phyloP scores from a whole-genome alignment of 805 yeast genomes.

The Hyphopichia homilentoma region DNA sequence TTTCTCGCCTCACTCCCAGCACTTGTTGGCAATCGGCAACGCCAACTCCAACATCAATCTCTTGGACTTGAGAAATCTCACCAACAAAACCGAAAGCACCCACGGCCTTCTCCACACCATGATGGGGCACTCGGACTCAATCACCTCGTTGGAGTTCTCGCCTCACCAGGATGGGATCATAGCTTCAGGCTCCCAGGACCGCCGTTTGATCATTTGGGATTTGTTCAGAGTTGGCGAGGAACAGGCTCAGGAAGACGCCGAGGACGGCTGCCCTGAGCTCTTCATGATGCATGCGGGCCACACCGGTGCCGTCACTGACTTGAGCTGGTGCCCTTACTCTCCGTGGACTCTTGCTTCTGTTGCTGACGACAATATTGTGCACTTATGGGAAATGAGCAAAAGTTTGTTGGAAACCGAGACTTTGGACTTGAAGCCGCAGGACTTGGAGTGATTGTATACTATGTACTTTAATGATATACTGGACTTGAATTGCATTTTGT shows the following conservation, averaged over 20 bases:
- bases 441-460: slow-evolving; percentile 18
- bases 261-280: slow-evolving; percentile 86
- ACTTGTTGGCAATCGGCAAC: slow-evolving; percentile 67
- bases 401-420: slow-evolving; percentile 20
- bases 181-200: slow-evolving; percentile 74
- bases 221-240: slow-evolving; percentile 76
- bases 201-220: slow-evolving; percentile 82
- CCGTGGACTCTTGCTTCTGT: slow-evolving; percentile 76
- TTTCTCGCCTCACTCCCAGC: slow-evolving; percentile 57
- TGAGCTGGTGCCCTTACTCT: slow-evolving; percentile 63
- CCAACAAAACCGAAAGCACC: slow-evolving; percentile 5
- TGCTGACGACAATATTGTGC: slow-evolving; percentile 59
- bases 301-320: slow-evolving; percentile 70
- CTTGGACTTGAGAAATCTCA: slow-evolving; percentile 56
- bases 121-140: slow-evolving; percentile 75
- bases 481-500: neutral
- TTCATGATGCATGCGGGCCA: slow-evolving; percentile 94
- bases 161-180: slow-evolving; percentile 74
- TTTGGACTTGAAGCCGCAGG: slow-evolving; percentile 11
- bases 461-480: neutral
- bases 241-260: slow-evolving; percentile 82
- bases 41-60: slow-evolving; percentile 62
- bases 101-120: slow-evolving; percentile 56
- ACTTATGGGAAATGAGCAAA: slow-evolving; percentile 49
- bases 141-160: slow-evolving; percentile 73